These are phyloP conservation scores for Pseudogymnoascus sp. DNA, from an alignment of 2,329 filamentous ascomycete species.

Conservation along the genomic window DNA sequence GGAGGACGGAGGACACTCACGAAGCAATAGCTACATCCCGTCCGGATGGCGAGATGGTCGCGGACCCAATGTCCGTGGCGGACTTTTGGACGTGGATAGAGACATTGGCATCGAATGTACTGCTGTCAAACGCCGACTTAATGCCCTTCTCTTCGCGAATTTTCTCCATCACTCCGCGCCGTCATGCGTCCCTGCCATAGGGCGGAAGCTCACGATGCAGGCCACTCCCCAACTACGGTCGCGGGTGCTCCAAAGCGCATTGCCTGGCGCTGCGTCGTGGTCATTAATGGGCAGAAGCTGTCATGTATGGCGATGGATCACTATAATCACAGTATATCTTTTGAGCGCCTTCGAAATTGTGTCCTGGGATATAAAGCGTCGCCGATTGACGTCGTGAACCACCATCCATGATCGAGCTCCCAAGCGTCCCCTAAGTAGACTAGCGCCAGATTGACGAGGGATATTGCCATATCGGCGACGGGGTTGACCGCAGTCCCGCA, in stretches of 20 bases:
- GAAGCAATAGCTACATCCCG: slow-evolving; percentile 86
- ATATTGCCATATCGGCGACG: slow-evolving; percentile 1
- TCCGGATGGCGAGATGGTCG: slow-evolving; percentile 85
- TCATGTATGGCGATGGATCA: background rate
- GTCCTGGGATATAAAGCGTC: background rate
- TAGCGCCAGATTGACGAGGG: slow-evolving; percentile 4
- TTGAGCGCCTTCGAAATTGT: background rate
- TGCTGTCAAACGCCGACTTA: slow-evolving; percentile 70
- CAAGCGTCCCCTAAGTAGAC: background rate
- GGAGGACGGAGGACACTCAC: slow-evolving; percentile 30
- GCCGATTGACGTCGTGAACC: background rate
- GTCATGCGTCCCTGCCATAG: slow-evolving; percentile 4
- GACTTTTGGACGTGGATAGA: slow-evolving; percentile 66
- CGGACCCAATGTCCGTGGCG: slow-evolving; percentile 59
- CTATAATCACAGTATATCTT: background rate
- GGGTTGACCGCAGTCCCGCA: slow-evolving; percentile 1
- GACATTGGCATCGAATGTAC: slow-evolving; percentile 78
- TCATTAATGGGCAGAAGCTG: background rate
- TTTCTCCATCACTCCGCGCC: slow-evolving; percentile 25
- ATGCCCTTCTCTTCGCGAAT: slow-evolving; percentile 50
- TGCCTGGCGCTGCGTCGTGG: background rate
- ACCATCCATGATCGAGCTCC: background rate
- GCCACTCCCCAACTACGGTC: background rate
- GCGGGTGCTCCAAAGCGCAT: background rate
- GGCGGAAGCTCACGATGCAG: background rate